These are phyloP conservation scores for Neurospora tetrasperma DNA, from an alignment of 495 filamentous ascomycete species.

Conservation along the genomic window DNA sequence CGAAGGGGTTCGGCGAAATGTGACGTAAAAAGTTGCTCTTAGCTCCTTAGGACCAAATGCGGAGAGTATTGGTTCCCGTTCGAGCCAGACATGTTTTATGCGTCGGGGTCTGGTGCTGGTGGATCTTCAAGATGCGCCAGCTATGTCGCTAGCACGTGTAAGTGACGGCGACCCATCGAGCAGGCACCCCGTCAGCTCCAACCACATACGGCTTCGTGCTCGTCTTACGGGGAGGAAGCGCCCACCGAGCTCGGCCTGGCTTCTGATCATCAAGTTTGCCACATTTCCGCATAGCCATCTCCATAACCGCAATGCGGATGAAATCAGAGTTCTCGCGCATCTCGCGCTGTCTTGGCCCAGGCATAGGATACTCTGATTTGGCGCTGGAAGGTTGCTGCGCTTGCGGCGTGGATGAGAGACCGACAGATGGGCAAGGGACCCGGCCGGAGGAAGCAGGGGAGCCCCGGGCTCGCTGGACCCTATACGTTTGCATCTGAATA, in stretches of 20 bases:
- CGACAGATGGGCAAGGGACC: constrained; percentile 18
- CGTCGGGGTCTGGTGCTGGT: not conserved
- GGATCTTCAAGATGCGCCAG: not conserved
- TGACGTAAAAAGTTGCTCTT: not conserved
- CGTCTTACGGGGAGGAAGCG: constrained; percentile 72
- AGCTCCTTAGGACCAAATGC: not conserved
- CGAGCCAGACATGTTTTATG: not conserved
- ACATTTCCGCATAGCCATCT: constrained; percentile 91
- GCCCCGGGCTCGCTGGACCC: constrained; percentile 36
- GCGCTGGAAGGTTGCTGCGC: constrained; percentile 19
- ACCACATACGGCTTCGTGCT: constrained; percentile 42
- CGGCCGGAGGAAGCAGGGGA: constrained; percentile 28
- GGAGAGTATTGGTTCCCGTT: not conserved
- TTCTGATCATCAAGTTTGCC: constrained; percentile 82
- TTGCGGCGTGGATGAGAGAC: constrained; percentile 33
- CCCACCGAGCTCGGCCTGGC: constrained; percentile 73
- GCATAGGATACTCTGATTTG: constrained; percentile 28
- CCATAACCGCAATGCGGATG: constrained; percentile 84
- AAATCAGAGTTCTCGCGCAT: constrained; percentile 90
- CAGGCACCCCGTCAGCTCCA: constrained; percentile 40
- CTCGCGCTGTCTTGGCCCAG: constrained; percentile 66
- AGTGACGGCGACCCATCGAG: constrained; percentile 36
- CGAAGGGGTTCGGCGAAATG: not conserved
- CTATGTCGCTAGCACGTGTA: not conserved
- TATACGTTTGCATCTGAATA: constrained; percentile 83